A percentile compares a stretch with the other conserved stretches of the same genome.
Evolutionary conservation across 2,329 filamentous ascomycete species (phyloP).

Genomic region (Apiospora saccharicola): DNA sequence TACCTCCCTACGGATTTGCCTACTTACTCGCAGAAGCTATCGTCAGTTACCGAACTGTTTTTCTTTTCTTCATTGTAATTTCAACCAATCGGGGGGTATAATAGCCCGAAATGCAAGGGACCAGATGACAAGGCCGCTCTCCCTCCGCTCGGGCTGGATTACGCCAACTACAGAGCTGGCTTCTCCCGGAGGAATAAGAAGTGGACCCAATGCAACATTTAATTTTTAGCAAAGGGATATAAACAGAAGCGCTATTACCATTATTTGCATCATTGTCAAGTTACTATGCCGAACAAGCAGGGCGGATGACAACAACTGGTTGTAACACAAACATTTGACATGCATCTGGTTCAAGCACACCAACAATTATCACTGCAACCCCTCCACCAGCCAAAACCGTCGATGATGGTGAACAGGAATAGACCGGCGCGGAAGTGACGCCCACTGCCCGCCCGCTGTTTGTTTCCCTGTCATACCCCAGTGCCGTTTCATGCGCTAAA

Average conservation of each 20-base stretch:
- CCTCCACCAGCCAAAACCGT: background rate
- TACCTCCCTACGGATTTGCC: background rate
- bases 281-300: background rate
- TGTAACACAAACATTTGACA: slow-evolving; percentile 4
- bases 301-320: background rate
- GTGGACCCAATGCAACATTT: no score
- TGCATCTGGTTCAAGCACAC: background rate
- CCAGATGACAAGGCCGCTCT: background rate
- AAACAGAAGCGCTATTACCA: background rate
- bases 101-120: background rate
- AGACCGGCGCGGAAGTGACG: background rate
- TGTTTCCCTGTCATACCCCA: slow-evolving; percentile 14
- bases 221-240: no score
- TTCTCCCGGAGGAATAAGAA: background rate
- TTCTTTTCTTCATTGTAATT: background rate
- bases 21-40: slow-evolving; percentile 1
- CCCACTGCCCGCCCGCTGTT: slow-evolving; percentile 17
- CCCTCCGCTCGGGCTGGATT: background rate
- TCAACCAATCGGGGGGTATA: background rate
- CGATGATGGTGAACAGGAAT: background rate
- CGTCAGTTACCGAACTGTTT: background rate
- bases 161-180: background rate
- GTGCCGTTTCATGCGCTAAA: slow-evolving; percentile 7
- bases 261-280: background rate
- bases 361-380: background rate